Conservation (phyloP, 495 filamentous ascomycete species). For the Annulohypoxylon bovei region DNA sequence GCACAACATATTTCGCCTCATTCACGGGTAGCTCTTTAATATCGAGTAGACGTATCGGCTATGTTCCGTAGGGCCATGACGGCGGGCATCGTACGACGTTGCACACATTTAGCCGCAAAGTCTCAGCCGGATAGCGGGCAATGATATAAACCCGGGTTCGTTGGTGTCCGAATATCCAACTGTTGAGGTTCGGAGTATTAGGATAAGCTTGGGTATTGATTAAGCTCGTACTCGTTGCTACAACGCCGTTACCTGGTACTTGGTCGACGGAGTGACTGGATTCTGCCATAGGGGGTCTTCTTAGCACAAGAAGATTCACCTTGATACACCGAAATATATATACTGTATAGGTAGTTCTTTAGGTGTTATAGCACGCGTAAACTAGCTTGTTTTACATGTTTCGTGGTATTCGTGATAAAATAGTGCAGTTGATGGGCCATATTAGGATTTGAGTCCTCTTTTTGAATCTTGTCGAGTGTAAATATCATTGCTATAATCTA, state of each 20-base stretch:
- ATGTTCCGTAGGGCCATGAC: constrained; percentile 26
- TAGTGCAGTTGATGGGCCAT: background rate
- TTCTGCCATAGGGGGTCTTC: background rate
- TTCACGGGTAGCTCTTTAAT: background rate
- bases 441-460: background rate
- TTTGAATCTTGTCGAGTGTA: background rate
- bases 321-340: background rate
- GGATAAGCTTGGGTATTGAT: background rate
- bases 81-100: constrained; percentile 30
- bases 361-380: too few species aligned
- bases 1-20: background rate
- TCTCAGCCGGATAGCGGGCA: constrained; percentile 32
- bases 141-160: constrained; percentile 23
- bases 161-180: background rate
- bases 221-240: constrained; percentile 21
- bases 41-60: background rate
- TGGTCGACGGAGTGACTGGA: background rate
- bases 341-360: background rate
- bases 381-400: background rate
- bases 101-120: constrained; percentile 40
- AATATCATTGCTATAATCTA: background rate
- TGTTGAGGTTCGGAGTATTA: background rate
- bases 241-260: constrained; percentile 1
- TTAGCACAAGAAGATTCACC: background rate
- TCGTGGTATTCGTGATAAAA: background rate